Evolutionary conservation across 257 asterid genomes (phyloP), one percentile per base, ranked within the genome.

Genomic region (Forsythia viridissima): DNA sequence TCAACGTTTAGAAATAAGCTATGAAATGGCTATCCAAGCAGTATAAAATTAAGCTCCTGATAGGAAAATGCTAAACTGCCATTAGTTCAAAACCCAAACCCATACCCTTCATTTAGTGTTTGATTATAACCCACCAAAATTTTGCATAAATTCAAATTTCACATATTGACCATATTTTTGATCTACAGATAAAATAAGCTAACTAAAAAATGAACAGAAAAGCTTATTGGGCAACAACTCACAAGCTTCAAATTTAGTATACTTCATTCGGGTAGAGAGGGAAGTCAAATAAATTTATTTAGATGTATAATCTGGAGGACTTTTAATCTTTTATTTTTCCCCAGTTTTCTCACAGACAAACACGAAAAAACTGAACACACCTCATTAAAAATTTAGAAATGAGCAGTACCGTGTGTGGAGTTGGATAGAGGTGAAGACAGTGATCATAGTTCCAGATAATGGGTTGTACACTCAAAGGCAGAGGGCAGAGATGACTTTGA

Each of bases 401-500:
- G 80, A 55, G 71, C 51, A 71, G 77, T 92, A 96, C 97, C 83
- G 95, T 89, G 75, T 93, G 97, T 38, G 99, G 99, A 76, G 91
- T 85, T 63, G 98, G 98, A 85, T 92, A 91, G 75, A 96, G 91
- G 85, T 96, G 96, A 81, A 96, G 98, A 81, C 96, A 82, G 76
- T 96, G 98, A 85, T 96, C 99, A 72, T 83, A 91, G 87, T 91
- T 93, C 99, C 99, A 93, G 80, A 96, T 88, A 79, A 93, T 88
- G 57, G 99, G 97, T 72, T 96, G 99, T 40, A 90, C 81, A 20
- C 88, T 91, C 90, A 96, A 85, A 43, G 99, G 98, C 77, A 93
- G 90, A 67, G 98, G 99, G 78, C 99, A 96, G 30, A 96, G 97
- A 85, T 96, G 98, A 77, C 97, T 96, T 86, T 96, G 99, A 84